A percentile compares a stretch with the other conserved stretches of the same genome.
Conservation (phyloP, 805 yeast species). For the Pichia deserticola region DNA sequence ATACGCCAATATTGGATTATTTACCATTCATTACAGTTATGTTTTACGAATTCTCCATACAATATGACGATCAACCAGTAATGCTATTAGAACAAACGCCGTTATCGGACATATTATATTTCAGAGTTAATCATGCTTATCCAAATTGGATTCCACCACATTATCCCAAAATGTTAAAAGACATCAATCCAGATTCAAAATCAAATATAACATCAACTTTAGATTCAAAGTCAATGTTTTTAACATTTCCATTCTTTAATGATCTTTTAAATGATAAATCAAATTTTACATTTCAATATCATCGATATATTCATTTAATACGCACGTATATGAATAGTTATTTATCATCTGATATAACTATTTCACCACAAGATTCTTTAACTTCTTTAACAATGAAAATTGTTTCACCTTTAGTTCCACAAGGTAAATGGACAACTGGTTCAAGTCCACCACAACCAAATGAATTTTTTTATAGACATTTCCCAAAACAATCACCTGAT, state of each 20-base stretch:
- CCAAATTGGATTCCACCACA: constrained; percentile 8
- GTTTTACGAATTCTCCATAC: constrained; percentile 9
- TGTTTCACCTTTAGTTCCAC: constrained; percentile 7
- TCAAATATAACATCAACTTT: too few species aligned
- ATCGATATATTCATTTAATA: not conserved
- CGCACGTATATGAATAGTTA: not conserved
- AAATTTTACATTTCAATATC: not conserved
- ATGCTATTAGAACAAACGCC: not conserved
- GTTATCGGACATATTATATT: not conserved
- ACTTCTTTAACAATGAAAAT: constrained; percentile 1
- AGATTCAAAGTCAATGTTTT: too few species aligned
- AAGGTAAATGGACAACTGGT: constrained; percentile 9
- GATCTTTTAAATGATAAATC: not conserved
- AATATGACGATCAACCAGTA: constrained; percentile 7
- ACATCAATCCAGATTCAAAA: not conserved
- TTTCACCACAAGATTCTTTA: not conserved
- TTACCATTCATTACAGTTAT: not conserved
- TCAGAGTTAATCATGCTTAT: constrained; percentile 2
- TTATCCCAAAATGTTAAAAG: not conserved
- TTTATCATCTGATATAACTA: not conserved
- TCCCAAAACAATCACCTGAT: constrained; percentile 8
- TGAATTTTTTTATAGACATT: constrained; percentile 8
- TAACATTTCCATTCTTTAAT: not conserved
- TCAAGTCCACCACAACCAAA: constrained; percentile 5
- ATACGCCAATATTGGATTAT: too few species aligned